phyloP scores from a whole-genome alignment of 768 basidiomycete species.

The Baorangia bicolor region DNA sequence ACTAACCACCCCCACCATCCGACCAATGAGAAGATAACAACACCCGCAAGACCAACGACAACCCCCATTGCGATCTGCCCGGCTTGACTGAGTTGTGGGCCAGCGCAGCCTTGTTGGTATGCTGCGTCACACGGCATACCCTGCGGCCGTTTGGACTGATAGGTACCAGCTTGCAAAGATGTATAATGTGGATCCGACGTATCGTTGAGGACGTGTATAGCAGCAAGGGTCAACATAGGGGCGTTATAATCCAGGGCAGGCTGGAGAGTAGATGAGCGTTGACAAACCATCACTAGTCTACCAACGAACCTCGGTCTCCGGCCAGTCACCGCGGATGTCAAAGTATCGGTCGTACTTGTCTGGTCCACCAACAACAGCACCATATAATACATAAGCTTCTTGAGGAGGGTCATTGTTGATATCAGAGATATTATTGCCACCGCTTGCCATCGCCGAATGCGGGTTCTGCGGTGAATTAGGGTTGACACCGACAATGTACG shows the following conservation, averaged over 20 bases:
- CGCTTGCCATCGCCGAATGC: slow-evolving; percentile 86
- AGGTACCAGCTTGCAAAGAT: slow-evolving; percentile 63
- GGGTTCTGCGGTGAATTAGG: slow-evolving; percentile 91
- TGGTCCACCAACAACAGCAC: slow-evolving; percentile 88
- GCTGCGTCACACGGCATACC: slow-evolving; percentile 81
- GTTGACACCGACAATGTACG: slow-evolving; percentile 83
- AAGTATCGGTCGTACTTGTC: slow-evolving; percentile 72
- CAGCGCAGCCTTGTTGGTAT: slow-evolving; percentile 51
- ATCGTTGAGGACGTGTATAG: slow-evolving; percentile 70
- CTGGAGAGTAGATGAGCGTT: slow-evolving; percentile 34
- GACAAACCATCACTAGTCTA: not conserved
- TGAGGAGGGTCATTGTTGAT: slow-evolving; percentile 72
- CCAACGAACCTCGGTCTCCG: slow-evolving; percentile 69
- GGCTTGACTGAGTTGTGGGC: slow-evolving; percentile 52
- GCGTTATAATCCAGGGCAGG: slow-evolving; percentile 89
- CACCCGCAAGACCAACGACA: slow-evolving; percentile 59
- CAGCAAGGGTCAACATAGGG: slow-evolving; percentile 82
- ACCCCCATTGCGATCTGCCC: slow-evolving; percentile 72
- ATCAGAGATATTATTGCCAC: slow-evolving; percentile 65
- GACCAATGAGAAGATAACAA: slow-evolving; percentile 49
- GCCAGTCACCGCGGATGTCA: slow-evolving; percentile 88
- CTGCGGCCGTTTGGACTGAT: slow-evolving; percentile 55
- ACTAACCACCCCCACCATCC: slow-evolving; percentile 37
- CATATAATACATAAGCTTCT: slow-evolving; percentile 80
- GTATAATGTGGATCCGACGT: slow-evolving; percentile 77